Evolutionary conservation across 768 basidiomycete species (phyloP).

Genomic region (Cystofilobasidium bisporidii): DNA sequence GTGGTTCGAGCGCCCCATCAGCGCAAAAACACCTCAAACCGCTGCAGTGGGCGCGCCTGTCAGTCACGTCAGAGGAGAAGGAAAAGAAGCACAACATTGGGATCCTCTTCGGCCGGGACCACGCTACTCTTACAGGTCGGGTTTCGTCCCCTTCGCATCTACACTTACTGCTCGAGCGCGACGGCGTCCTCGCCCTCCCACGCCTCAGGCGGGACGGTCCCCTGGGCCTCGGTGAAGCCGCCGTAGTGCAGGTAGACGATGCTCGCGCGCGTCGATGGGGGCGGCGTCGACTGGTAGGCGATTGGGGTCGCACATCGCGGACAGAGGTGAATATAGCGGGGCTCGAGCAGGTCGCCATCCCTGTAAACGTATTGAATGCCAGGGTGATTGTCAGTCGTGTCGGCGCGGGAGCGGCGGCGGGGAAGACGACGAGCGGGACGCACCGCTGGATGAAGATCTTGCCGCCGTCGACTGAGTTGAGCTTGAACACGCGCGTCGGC

Average conservation of each 20-base stretch:
- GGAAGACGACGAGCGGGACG: neutral
- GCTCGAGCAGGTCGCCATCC: constrained; percentile 32
- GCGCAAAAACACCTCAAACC: too few relatives aligned
- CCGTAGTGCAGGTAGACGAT: constrained; percentile 21
- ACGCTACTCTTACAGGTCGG: too few relatives aligned
- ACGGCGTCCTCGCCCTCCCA: constrained; percentile 28
- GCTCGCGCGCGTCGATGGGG: constrained; percentile 3
- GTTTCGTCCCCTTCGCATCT: neutral
- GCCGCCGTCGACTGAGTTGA: constrained; percentile 63
- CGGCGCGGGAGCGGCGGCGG: neutral
- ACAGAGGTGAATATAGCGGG: constrained; percentile 36
- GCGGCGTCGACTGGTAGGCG: constrained; percentile 26
- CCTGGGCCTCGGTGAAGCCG: constrained; percentile 26
- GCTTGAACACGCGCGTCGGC: constrained; percentile 60
- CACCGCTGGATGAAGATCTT: constrained; percentile 21
- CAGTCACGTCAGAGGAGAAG: too few relatives aligned
- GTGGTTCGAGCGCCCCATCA: too few relatives aligned
- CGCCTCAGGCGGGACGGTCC: constrained; percentile 21
- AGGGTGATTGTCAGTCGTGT: neutral
- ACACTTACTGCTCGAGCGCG: neutral
- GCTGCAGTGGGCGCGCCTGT: too few relatives aligned
- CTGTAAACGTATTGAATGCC: neutral
- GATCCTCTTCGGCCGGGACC: too few relatives aligned
- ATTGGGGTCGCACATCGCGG: constrained; percentile 34
- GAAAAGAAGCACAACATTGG: too few relatives aligned